These are phyloP conservation scores for Ceratobasidium sp. DNA, from an alignment of 1,284 basidiomycete genomes.

Conservation along the genomic window DNA sequence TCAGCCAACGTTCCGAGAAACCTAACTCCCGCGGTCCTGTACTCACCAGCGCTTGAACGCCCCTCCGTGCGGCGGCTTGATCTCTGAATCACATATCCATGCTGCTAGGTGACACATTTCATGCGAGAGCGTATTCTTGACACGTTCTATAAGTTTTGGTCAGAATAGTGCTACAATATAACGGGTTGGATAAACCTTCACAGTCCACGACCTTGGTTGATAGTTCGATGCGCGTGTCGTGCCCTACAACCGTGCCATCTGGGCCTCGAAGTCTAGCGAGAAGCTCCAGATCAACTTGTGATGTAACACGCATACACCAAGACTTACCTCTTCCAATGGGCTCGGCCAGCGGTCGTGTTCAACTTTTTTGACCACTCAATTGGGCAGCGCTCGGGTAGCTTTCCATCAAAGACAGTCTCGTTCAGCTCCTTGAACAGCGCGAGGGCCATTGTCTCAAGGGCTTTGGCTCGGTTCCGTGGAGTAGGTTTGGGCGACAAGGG, in stretches of 20 bases:
- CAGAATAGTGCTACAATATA: background rate
- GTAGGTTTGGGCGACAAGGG: conserved; percentile 45
- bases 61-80: conserved; percentile 69
- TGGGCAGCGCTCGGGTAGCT: conserved; percentile 63
- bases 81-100: conserved; percentile 74
- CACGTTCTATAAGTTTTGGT: conserved; percentile 59
- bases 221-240: conserved; percentile 68
- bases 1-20: background rate
- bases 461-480: conserved; percentile 56
- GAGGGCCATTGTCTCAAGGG: conserved; percentile 54
- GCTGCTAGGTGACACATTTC: conserved; percentile 88
- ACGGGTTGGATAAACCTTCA: conserved; percentile 57
- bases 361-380: conserved; percentile 77
- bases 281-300: background rate
- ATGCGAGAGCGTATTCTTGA: conserved; percentile 79
- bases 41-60: conserved; percentile 73
- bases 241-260: conserved; percentile 59
- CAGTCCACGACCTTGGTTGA: conserved; percentile 78
- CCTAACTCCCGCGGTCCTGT: background rate
- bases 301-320: background rate
- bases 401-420: conserved; percentile 53
- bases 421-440: conserved; percentile 55
- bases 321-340: conserved; percentile 67
- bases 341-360: conserved; percentile 77
- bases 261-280: conserved; percentile 17